phyloP scores from a whole-genome alignment of 108 stramenopile genomes.

The Chaetoceros muelleri region DNA sequence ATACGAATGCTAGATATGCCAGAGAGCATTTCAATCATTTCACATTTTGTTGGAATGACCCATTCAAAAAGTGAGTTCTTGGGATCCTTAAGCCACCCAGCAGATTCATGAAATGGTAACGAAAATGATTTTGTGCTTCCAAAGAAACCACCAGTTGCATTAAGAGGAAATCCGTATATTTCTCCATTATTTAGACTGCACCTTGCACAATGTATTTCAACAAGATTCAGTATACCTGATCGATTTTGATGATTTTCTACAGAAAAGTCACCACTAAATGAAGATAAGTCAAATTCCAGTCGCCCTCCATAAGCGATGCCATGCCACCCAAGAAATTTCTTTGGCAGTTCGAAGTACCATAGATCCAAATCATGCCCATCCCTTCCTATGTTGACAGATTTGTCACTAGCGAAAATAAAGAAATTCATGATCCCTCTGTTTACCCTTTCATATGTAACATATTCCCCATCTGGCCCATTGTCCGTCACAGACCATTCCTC shows the following conservation, averaged over 20 bases:
- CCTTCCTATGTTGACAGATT: slow-evolving; percentile 23
- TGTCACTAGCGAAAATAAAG: slow-evolving; percentile 41
- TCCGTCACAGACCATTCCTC: slow-evolving; percentile 31
- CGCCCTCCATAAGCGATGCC: slow-evolving; percentile 44
- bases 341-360: slow-evolving; percentile 50
- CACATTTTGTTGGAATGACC: slow-evolving; percentile 27
- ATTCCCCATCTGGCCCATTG: slow-evolving; percentile 14
- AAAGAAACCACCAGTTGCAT: slow-evolving; percentile 15
- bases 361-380: slow-evolving; percentile 26
- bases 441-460: slow-evolving; percentile 29
- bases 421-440: slow-evolving; percentile 33
- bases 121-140: slow-evolving; percentile 26
- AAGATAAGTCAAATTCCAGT: slow-evolving; percentile 36
- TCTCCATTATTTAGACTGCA: slow-evolving; percentile 35
- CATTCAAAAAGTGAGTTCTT: slow-evolving; percentile 25
- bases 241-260: slow-evolving; percentile 9
- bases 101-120: slow-evolving; percentile 21
- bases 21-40: slow-evolving; percentile 34
- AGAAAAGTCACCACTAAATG: slow-evolving; percentile 51
- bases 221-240: slow-evolving; percentile 25
- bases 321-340: slow-evolving; percentile 29
- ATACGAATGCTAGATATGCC: slow-evolving; percentile 26
- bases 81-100: slow-evolving; percentile 47
- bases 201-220: slow-evolving; percentile 33
- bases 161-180: slow-evolving; percentile 33